Base-by-base conservation (phyloP, 2,329 filamentous ascomycete species). In the Aspergillus carbonarius region DNA sequence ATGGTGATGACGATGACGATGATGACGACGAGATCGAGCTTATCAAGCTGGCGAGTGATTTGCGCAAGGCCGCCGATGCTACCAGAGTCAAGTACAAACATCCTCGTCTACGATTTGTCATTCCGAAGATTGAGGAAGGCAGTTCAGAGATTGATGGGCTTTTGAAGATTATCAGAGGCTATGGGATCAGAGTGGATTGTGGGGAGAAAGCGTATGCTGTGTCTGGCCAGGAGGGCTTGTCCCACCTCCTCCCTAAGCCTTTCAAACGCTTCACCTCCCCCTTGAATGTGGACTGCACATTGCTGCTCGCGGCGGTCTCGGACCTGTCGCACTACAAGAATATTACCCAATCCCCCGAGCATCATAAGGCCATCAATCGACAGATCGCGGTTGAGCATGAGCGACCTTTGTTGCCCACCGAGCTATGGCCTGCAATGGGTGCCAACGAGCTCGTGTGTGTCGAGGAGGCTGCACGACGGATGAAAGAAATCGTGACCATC, bases 281-380 rank as follows among this genome's bases (percentile, higher is more conserved):
- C 10, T 61, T 82, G 44, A 81, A 81, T 63, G 73, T 81, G 49
- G 80, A 83, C 61, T 80, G 78, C 63, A 91, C 89, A 1, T 84
- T 91, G 48, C 80, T 93, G 5, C 82, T 93, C 5, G 89, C 88
- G 4, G 77, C 92, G 2, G 83, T 88, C 1, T 91, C 89, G 0
- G 90, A 93, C 66, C 85, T 92, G 25, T 89, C 87, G 1, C 88
- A 92, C 69, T 75, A 75, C 34, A 68, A 72, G 56, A 65, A 68
- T 37, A 75, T 76, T 54, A 66, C 73, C 2, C 77, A 81, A 47
- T 76, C 81, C 34, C 78, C 81, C n/a, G 80, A 77, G 71, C 81
- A 83, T 65, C 86, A 88, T 63, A 78, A 75, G 20, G 84, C 85
- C 44, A 85, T 91, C 51, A 76, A 83, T 52, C 80, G 82, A 13